A percentile compares a stretch with the other conserved stretches of the same genome.
These are phyloP conservation scores for Zasmidium cellare DNA, from an alignment of 2,329 filamentous ascomycete genomes.

Conservation along the genomic window DNA sequence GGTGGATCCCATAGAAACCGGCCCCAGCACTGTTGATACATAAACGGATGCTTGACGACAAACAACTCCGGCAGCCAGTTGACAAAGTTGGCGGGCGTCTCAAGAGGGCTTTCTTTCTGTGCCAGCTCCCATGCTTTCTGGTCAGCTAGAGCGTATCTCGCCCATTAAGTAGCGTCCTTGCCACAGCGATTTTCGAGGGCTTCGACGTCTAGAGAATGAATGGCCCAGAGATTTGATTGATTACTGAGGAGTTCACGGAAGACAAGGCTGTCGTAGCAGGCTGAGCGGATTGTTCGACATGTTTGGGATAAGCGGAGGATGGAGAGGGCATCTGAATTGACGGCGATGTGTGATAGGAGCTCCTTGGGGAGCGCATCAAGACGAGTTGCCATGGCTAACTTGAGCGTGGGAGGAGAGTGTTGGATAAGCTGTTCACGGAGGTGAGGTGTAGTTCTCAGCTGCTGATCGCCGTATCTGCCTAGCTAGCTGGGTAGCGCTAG, in stretches of 20 bases:
- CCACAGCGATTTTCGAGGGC: constrained; percentile 8
- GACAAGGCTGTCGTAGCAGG: constrained; percentile 17
- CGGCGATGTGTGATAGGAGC: constrained; percentile 19
- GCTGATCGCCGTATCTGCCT: not conserved
- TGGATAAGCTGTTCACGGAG: too few species aligned
- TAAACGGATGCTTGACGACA: constrained; percentile 13
- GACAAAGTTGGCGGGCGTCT: not conserved
- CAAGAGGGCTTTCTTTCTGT: constrained; percentile 1
- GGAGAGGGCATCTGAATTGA: constrained; percentile 11
- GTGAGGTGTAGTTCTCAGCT: not conserved
- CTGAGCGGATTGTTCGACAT: constrained; percentile 13
- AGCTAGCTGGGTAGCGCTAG: not conserved
- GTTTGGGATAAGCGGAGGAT: constrained; percentile 10
- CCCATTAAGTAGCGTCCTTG: constrained; percentile 14
- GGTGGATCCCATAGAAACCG: not conserved
- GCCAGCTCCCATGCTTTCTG: constrained; percentile 10
- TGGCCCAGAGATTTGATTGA: constrained; percentile 4
- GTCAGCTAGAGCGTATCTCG: constrained; percentile 17
- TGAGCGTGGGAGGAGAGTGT: not conserved
- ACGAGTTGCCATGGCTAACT: not conserved
- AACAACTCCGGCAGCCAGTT: constrained; percentile 14
- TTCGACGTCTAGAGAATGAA: constrained; percentile 6
- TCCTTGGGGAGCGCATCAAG: constrained; percentile 17
- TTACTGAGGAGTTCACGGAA: constrained; percentile 12
- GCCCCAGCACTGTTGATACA: constrained; percentile 8